Evolutionary conservation across 1,284 basidiomycete genomes (phyloP).

Genomic region (Malassezia yamatoensis): DNA sequence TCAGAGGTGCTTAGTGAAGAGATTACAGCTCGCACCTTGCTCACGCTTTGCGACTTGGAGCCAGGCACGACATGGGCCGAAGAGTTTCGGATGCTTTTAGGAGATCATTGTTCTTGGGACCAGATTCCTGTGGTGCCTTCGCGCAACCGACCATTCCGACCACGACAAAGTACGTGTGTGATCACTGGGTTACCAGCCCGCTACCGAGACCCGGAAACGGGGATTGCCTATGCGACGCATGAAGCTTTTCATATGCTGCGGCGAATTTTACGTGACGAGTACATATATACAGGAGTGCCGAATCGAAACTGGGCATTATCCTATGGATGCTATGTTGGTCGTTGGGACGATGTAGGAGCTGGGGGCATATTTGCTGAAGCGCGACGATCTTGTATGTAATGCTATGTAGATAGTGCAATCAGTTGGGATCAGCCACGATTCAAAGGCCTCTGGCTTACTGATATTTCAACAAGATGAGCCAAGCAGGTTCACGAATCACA

Average conservation of each 20-base stretch:
- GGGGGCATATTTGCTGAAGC: conserved; percentile 16
- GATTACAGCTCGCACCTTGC: conserved; percentile 26
- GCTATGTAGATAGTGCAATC: no score
- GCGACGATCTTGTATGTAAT: neutral
- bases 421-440: no score
- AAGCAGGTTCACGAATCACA: no score
- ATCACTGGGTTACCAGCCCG: conserved; percentile 51
- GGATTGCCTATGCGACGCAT: conserved; percentile 63
- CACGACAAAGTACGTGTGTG: conserved; percentile 49
- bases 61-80: conserved; percentile 54
- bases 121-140: conserved; percentile 47
- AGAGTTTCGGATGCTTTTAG: conserved; percentile 67
- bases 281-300: conserved; percentile 24
- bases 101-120: conserved; percentile 53
- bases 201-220: conserved; percentile 66
- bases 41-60: conserved; percentile 25
- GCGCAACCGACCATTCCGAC: conserved; percentile 49
- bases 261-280: conserved; percentile 54
- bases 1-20: neutral
- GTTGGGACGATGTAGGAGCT: conserved; percentile 20
- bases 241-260: conserved; percentile 60
- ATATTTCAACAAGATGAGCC: no score
- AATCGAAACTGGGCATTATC: conserved; percentile 17
- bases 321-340: conserved; percentile 24
- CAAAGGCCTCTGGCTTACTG: no score